Percentiles rank a stretch among this genome's conserved stretches.
These are phyloP conservation scores for Phlebiopsis gigantea DNA, from an alignment of 768 basidiomycete genomes.

Conservation along the genomic window DNA sequence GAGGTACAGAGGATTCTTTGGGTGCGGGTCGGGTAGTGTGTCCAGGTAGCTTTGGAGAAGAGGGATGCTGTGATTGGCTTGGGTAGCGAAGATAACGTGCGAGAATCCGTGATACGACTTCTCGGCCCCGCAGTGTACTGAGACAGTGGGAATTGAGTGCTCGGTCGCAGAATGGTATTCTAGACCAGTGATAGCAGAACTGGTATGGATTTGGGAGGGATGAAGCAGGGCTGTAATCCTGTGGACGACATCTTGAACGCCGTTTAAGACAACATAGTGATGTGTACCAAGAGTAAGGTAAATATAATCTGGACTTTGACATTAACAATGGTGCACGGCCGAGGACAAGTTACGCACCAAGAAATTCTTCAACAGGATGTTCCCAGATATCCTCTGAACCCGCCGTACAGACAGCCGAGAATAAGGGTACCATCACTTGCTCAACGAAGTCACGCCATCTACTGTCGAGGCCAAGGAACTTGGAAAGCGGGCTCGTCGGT, in stretches of 20 bases:
- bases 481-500: conserved; percentile 37
- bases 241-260: conserved; percentile 53
- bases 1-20: background rate
- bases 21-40: conserved; percentile 26
- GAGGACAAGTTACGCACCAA: conserved; percentile 40
- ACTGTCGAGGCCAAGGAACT: conserved; percentile 40
- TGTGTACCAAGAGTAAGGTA: conserved; percentile 61
- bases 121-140: conserved; percentile 23
- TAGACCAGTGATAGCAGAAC: conserved; percentile 45
- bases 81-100: conserved; percentile 69
- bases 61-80: conserved; percentile 57
- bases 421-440: conserved; percentile 54
- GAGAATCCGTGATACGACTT: conserved; percentile 45
- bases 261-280: conserved; percentile 61
- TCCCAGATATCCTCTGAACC: conserved; percentile 45
- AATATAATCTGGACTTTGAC: conserved; percentile 50
- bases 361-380: conserved; percentile 59
- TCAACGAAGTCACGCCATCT: conserved; percentile 49
- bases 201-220: conserved; percentile 45
- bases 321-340: too few relatives aligned
- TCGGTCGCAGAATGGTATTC: conserved; percentile 11
- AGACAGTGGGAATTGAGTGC: background rate
- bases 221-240: conserved; percentile 40
- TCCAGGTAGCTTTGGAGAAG: conserved; percentile 44
- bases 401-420: conserved; percentile 71